Base-by-base conservation (phyloP, 805 yeast genomes). In the Saturnispora saitoi region DNA sequence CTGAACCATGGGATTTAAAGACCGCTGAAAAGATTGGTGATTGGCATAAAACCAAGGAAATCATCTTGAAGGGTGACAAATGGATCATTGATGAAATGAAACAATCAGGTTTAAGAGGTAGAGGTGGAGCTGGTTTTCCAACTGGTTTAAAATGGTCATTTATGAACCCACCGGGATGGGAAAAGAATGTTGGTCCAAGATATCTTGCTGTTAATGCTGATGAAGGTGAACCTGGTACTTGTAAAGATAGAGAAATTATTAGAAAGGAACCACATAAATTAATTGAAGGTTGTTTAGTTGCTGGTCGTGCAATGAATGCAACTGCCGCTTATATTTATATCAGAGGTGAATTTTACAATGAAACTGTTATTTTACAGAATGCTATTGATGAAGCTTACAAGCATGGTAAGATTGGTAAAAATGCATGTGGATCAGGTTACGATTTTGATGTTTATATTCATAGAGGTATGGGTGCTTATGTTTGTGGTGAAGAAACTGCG, bases 131-230 rank as follows among this genome's bases (percentile, higher is more conserved):
- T 42, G 95, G 95, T 15, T 86, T 86, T 75, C 95, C 95, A 48
- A 79, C 89, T 22, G 95, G 95, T 30, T 76, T 86, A 61, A 86
- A 86, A 68, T 86, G 95, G 95, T 84, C 93, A 22, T 86, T 86
- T 64, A 86, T 86, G 95, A 87, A 87, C 69, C 95, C 95, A 42
- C 95, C 95, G 48, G 93, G 93, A 51, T 86, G 95, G 95, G 95
- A 86, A 53, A 87, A 86, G 63, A 86, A 86, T 68, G 70, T 69
- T 14, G 95, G 95, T n/a, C 93, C 95, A 52, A 77, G 95, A 61
- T 86, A 86, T 64, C 75, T 87, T 57, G 95, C 87, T 43, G 88
- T 87, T 59, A 87, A 87, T 67, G 95, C 95, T 48, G 95, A 87
- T 71, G 95, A 87, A 70, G 95, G 95, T 59, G 95, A 87, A 69